These are phyloP conservation scores for Deinandra increscens DNA, from an alignment of 129 eudicot species.

Conservation along the genomic window DNA sequence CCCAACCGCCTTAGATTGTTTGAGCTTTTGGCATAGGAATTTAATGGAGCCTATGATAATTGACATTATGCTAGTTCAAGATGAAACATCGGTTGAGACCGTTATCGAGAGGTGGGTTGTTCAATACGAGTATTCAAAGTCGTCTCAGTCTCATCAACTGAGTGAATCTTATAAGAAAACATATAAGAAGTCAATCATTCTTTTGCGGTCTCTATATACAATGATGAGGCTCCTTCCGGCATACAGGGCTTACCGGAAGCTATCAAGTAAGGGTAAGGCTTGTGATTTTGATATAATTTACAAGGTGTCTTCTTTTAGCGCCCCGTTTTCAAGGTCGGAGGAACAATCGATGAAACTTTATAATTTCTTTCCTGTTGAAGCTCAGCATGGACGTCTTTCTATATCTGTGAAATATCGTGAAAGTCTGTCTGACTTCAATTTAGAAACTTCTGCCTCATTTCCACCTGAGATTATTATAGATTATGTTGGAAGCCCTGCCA, in stretches of 20 bases:
- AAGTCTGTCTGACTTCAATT: constrained; percentile 66
- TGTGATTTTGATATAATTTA: constrained; percentile 70
- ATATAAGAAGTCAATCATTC: constrained; percentile 77
- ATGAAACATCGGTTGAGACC: constrained; percentile 59
- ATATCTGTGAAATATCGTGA: constrained; percentile 73
- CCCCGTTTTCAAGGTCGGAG: constrained; percentile 74
- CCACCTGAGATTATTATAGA: constrained; percentile 86
- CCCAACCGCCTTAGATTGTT: constrained; percentile 69
- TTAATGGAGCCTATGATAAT: constrained; percentile 91
- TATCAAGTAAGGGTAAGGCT: constrained; percentile 39
- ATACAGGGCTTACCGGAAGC: constrained; percentile 66
- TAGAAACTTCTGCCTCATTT: constrained; percentile 60
- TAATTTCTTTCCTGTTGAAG: constrained; percentile 72
- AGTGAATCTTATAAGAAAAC: constrained; percentile 63
- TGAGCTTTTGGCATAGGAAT: constrained; percentile 77
- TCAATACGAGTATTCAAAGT: constrained; percentile 56
- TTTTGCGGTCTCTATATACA: constrained; percentile 67
- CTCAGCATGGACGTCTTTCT: constrained; percentile 78
- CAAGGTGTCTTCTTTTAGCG: constrained; percentile 75
- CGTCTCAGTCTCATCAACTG: constrained; percentile 26
- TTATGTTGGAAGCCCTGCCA: constrained; percentile 97
- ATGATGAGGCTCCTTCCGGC: constrained; percentile 95
- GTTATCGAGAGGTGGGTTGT: constrained; percentile 95
- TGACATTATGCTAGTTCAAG: constrained; percentile 78
- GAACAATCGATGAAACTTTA: constrained; percentile 68